phyloP scores from a whole-genome alignment of 228 moss, liverwort and hornwort species.

The Sphagnum fallax region DNA sequence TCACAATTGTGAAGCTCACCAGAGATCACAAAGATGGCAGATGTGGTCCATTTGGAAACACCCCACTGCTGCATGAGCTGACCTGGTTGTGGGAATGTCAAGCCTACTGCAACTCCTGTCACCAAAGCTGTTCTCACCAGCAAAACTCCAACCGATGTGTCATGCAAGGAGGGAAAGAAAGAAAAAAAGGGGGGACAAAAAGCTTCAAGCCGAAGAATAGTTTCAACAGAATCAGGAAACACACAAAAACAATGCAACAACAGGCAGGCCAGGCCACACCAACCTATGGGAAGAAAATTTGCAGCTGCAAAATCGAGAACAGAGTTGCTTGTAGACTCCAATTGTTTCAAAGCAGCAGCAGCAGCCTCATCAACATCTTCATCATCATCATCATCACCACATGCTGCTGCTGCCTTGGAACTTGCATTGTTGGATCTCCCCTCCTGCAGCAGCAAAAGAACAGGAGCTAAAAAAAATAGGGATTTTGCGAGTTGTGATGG shows the following conservation, averaged over 20 bases:
- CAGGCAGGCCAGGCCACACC: background rate
- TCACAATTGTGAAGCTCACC: conserved; percentile 20
- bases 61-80: conserved; percentile 60
- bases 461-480: too few relatives aligned
- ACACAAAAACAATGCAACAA: too few relatives aligned
- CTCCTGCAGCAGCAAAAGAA: too few relatives aligned
- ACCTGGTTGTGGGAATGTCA: conserved; percentile 62
- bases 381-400: too few relatives aligned
- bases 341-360: background rate
- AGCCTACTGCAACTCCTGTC: conserved; percentile 39
- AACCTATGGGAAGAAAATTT: conserved; percentile 54
- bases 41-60: conserved; percentile 63
- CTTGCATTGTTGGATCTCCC: too few relatives aligned
- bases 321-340: conserved; percentile 16
- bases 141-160: too few relatives aligned
- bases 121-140: conserved; percentile 34
- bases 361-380: too few relatives aligned
- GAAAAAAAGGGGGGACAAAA: too few relatives aligned
- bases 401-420: too few relatives aligned
- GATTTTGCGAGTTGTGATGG: too few relatives aligned
- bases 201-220: too few relatives aligned
- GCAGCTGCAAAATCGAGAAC: conserved; percentile 29
- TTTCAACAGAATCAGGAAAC: background rate
- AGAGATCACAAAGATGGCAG: conserved; percentile 64
- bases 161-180: too few relatives aligned